These are phyloP conservation scores for Ogataea wickerhamii DNA, from an alignment of 805 yeast species.

Conservation along the genomic window DNA sequence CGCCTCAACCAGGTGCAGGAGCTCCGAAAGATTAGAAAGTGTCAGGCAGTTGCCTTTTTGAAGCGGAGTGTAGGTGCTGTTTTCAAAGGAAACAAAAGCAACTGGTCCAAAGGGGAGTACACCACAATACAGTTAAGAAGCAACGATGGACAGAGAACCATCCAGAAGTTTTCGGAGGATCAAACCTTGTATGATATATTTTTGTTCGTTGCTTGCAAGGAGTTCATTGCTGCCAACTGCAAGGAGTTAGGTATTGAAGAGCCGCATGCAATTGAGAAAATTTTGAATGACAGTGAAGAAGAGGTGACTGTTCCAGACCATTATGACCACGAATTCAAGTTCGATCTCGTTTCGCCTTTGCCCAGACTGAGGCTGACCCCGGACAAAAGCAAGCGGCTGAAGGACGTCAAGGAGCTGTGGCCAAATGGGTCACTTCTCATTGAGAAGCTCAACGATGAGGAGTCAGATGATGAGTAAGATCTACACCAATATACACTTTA, in stretches of 20 bases:
- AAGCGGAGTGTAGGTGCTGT: slow-evolving; percentile 10
- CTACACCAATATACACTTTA: slow-evolving; percentile 2
- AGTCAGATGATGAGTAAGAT: neutral
- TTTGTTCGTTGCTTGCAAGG: slow-evolving; percentile 43
- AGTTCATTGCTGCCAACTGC: slow-evolving; percentile 19
- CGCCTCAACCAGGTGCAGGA: slow-evolving; percentile 14
- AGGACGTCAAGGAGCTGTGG: slow-evolving; percentile 32
- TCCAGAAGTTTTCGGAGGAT: slow-evolving; percentile 40
- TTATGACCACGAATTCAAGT: slow-evolving; percentile 28
- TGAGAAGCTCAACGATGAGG: slow-evolving; percentile 25
- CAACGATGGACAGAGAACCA: slow-evolving; percentile 49
- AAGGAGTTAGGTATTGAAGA: slow-evolving; percentile 11
- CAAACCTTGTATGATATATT: slow-evolving; percentile 47
- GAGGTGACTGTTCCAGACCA: slow-evolving; percentile 7
- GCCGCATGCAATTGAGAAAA: slow-evolving; percentile 11
- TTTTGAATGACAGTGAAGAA: slow-evolving; percentile 6
- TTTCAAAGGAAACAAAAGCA: slow-evolving; percentile 6
- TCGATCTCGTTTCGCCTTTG: slow-evolving; percentile 35
- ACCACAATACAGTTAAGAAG: slow-evolving; percentile 51
- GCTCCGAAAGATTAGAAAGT: slow-evolving; percentile 10
- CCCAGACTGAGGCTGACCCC: slow-evolving; percentile 32
- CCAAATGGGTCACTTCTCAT: slow-evolving; percentile 37
- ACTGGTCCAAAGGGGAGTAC: slow-evolving; percentile 29
- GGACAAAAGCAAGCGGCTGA: slow-evolving; percentile 10
- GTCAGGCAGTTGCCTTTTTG: slow-evolving; percentile 24